Base-by-base conservation (phyloP, 1,284 basidiomycete species). In the Ganoderma sp. region DNA sequence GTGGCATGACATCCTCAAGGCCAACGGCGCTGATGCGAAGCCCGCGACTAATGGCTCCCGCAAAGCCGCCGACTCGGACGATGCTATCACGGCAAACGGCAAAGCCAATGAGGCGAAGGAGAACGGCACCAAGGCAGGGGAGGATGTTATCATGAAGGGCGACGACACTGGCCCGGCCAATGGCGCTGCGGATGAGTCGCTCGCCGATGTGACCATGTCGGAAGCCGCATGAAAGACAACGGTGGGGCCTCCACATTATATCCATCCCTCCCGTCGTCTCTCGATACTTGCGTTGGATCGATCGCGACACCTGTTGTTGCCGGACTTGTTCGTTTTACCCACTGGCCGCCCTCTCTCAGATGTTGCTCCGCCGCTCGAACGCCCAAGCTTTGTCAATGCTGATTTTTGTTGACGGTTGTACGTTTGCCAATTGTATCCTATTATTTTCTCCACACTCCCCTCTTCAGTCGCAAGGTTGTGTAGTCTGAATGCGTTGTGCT, bases 1-100 rank as follows among this genome's bases (percentile, higher is more conserved):
- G 74, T 94, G 92, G 91, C 89, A 91, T 70, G 84, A 84, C 39
- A 86, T 90, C 65, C 76, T 90, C 32, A 87, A 87, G 76, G 73
- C 75, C 43, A 81, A 83, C 69, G 75, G 77, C 62, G 75, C 76
- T 67, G 78, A 79, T 48, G 68, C 70, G 61, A 73, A 75, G 67
- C 70, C 71, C 48, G 75, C 70, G 22, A 65, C 75, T 25, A 75
- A 76, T 43, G 74, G 74, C 66, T 64, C 71, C 48, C 73, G 70
- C 68, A 75, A 76, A 65, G 68, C 71, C 48, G 71, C 73, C 67
- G 73, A 73, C 34, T 67, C 72, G 64, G 74, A 75, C 69, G 75
- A 76, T 58, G 65, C 72, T 67, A 69, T 59, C 37, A 64, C 65
- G 25, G 63, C 75, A 60, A 75, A 73, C 58, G 74, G 71, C 60